Conservation (phyloP, 2,329 filamentous ascomycete species). For the Harringtonia lauricola region DNA sequence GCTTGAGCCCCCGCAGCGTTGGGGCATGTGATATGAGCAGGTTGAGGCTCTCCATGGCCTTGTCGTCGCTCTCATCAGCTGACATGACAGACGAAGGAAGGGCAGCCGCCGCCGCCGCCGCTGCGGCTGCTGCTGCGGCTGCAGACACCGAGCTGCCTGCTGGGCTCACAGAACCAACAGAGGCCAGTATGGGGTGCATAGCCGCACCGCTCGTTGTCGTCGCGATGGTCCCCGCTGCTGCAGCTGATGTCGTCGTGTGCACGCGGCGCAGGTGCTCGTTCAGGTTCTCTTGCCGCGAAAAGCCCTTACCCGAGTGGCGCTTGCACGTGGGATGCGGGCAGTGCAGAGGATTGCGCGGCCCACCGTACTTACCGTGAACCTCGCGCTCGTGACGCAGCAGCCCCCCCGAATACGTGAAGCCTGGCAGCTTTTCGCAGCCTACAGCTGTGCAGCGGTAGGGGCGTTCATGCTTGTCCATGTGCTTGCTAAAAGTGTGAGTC, state of each 20-base stretch:
- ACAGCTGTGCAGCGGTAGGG: slow-evolving; percentile 76
- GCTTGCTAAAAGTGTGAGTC: slow-evolving; percentile 52
- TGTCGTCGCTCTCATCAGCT: slow-evolving; percentile 5
- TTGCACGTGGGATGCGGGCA: slow-evolving; percentile 85
- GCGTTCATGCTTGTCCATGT: slow-evolving; percentile 96
- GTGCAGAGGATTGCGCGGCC: slow-evolving; percentile 75
- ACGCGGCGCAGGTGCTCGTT: slow-evolving; percentile 87
- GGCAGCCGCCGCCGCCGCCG: not conserved
- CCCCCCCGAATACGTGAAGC: slow-evolving; percentile 91
- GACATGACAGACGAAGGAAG: slow-evolving; percentile 1
- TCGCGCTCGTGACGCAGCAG: slow-evolving; percentile 84
- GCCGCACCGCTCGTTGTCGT: not conserved
- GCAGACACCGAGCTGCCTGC: not conserved
- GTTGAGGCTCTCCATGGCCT: slow-evolving; percentile 5
- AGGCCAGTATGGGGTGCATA: not conserved
- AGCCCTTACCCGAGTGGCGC: slow-evolving; percentile 76
- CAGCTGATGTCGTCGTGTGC: slow-evolving; percentile 39
- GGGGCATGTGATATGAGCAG: not conserved
- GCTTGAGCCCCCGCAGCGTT: not conserved
- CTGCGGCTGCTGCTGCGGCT: not conserved
- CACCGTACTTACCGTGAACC: slow-evolving; percentile 83
- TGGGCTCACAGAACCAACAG: not conserved
- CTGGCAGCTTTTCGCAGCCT: slow-evolving; percentile 84
- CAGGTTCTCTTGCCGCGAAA: slow-evolving; percentile 86
- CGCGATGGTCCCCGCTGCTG: not conserved